Percentiles rank a stretch among this genome's conserved stretches.
Conservation (phyloP, 202 grass and related monocot genomes). For the Tripidium arundinaceum region DNA sequence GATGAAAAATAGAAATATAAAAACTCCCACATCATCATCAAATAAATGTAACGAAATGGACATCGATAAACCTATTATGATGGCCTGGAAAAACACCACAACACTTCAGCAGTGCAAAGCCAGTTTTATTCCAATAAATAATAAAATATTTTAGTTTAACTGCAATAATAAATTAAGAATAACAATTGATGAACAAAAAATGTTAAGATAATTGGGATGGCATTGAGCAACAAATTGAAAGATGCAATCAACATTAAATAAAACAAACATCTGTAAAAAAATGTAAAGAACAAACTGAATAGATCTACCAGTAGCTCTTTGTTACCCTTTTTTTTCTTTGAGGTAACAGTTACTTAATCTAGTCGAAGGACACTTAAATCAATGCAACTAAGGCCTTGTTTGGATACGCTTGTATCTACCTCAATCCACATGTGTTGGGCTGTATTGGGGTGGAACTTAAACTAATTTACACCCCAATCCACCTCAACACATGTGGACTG, state of each 20-base stretch:
- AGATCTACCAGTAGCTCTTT: background rate
- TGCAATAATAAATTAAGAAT: background rate
- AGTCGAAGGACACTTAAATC: conserved; percentile 2
- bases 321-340: background rate
- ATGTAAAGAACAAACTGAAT: background rate
- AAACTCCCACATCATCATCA: background rate
- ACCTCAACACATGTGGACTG: no score
- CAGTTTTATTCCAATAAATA: background rate
- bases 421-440: no score
- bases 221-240: background rate
- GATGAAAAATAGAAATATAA: conserved; percentile 15
- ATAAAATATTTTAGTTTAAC: background rate
- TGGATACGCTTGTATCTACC: no score
- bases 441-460: no score
- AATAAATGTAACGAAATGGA: background rate
- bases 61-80: background rate
- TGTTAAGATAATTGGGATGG: background rate
- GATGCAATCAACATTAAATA: background rate
- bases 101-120: background rate
- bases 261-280: background rate
- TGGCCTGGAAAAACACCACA: background rate
- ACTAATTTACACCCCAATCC: no score
- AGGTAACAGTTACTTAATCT: background rate
- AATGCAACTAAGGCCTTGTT: no score
- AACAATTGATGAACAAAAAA: conserved; percentile 11